Base-by-base conservation (phyloP, 2,329 filamentous ascomycete species). In the Clarireedia paspali region DNA sequence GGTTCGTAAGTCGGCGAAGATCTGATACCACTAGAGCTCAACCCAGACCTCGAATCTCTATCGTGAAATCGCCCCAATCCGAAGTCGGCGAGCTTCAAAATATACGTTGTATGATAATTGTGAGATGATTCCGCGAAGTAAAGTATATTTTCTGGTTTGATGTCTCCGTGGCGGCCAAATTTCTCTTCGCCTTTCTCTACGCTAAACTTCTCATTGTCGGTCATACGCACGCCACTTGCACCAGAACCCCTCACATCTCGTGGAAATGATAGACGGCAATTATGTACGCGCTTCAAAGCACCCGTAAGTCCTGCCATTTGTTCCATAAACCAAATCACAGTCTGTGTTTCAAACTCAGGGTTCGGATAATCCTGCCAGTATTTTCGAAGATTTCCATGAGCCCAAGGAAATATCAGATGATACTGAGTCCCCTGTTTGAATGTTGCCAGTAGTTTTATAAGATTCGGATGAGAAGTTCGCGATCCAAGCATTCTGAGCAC, bases 1-100 rank as follows among this genome's bases (percentile, higher is more conserved):
- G 73, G 70, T n/a, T 66, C 66, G 30, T 74, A 76, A 0, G 72
- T 72, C 6, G 66, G 67, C 0, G 68, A 63, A 10, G 49, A 50
- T 17, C 6, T 9, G 1, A 61, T 39, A 3, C 26, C 63, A 6
- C 50, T 54, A 1, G 63, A 59, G 12, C 63, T 20, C 4, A 67
- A 59, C 14, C 61, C 58, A 0, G 70, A 72, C 23, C 66, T 60
- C 1, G 70, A 70, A 2, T 67, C 62, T 49, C 63, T 59, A 5
- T 67, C 60, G 52, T 73, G 71, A 9, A 73, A 67, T 14, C 67
- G 64, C 2, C 64, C 58, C 2, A 63, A 36, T 0, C 63, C 63
- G 38, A 63, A 63, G 38, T 64, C 63, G 1, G 59, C 58, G 20
- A 64, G 62, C 17, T 62, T 53, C 1, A 63, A 17, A 5, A 59